These are phyloP conservation scores for Quercus berberidifolia DNA, from an alignment of 306 rosid species.

Conservation along the genomic window DNA sequence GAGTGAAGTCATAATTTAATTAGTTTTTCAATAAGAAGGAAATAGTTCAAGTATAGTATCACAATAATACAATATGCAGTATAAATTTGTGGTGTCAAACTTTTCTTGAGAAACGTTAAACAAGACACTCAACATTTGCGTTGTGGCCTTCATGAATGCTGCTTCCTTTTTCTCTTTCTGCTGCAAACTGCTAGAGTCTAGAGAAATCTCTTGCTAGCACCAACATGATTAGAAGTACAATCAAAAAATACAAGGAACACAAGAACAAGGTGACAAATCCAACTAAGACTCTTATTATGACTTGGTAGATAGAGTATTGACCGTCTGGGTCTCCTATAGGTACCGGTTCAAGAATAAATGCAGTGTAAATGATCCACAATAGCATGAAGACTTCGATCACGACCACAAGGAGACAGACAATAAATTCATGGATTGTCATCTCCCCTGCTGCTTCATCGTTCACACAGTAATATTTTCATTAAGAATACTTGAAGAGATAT, in stretches of 20 bases:
- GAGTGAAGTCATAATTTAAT: not conserved
- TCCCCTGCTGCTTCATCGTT: conserved; percentile 9
- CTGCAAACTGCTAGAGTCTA: not conserved
- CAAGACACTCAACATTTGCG: conserved; percentile 6
- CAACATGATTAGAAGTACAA: conserved; percentile 18
- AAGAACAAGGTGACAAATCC: conserved; percentile 22
- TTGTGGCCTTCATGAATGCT: not conserved
- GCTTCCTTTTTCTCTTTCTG: not conserved
- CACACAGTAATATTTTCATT: not conserved
- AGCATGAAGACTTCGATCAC: conserved; percentile 17
- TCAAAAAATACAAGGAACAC: conserved; percentile 16
- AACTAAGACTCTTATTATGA: conserved; percentile 20
- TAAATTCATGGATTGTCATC: not conserved
- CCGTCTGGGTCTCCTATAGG: conserved; percentile 3
- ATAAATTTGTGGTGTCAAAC: not conserved
- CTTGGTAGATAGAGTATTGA: conserved; percentile 1
- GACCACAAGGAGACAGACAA: conserved; percentile 9
- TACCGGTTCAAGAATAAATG: conserved; percentile 21
- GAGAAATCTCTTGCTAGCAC: conserved; percentile 20
- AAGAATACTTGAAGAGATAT: not conserved
- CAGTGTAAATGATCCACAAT: conserved; percentile 21
- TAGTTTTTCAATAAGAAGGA: not conserved
- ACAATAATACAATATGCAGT: not conserved
- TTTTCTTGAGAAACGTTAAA: not conserved
- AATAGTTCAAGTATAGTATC: not conserved